These are phyloP conservation scores for Acorus calamus DNA, from an alignment of 106 monocot genomes.

Conservation along the genomic window DNA sequence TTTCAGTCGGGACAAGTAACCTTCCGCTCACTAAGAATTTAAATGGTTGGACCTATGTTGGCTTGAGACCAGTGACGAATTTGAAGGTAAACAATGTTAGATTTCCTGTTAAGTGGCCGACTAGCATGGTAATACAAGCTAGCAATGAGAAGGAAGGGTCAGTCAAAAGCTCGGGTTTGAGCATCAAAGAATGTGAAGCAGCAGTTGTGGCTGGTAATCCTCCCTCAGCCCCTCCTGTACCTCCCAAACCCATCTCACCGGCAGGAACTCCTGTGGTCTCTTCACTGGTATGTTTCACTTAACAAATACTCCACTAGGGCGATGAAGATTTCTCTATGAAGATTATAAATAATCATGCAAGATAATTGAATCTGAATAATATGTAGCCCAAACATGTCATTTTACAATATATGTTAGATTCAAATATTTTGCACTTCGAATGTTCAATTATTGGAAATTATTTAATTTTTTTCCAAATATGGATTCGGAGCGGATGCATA, in stretches of 20 bases:
- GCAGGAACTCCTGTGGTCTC: slow-evolving; percentile 68
- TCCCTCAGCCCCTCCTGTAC: slow-evolving; percentile 46
- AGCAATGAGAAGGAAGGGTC: slow-evolving; percentile 28
- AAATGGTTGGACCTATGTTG: slow-evolving; percentile 27
- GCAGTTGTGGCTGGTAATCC: slow-evolving; percentile 82
- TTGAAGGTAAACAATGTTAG: slow-evolving; percentile 3
- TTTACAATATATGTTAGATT: no score
- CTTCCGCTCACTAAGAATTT: slow-evolving; percentile 14
- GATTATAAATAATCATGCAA: no score
- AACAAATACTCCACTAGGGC: not conserved
- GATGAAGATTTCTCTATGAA: not conserved
- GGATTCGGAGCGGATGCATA: no score
- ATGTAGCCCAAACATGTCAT: no score
- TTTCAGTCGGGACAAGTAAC: slow-evolving; percentile 35
- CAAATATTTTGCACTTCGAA: no score
- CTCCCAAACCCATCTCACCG: slow-evolving; percentile 34
- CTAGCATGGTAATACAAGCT: slow-evolving; percentile 22
- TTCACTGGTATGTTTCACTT: slow-evolving; percentile 43
- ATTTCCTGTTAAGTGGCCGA: not conserved
- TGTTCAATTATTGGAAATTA: no score
- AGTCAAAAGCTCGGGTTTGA: slow-evolving; percentile 34
- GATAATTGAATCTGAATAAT: no score
- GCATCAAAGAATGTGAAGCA: slow-evolving; percentile 88
- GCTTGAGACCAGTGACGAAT: slow-evolving; percentile 18
- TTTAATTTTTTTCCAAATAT: no score